These are phyloP conservation scores for Debaryomycetaceae sp. DNA, from an alignment of 1,139 yeast species.

Conservation along the genomic window DNA sequence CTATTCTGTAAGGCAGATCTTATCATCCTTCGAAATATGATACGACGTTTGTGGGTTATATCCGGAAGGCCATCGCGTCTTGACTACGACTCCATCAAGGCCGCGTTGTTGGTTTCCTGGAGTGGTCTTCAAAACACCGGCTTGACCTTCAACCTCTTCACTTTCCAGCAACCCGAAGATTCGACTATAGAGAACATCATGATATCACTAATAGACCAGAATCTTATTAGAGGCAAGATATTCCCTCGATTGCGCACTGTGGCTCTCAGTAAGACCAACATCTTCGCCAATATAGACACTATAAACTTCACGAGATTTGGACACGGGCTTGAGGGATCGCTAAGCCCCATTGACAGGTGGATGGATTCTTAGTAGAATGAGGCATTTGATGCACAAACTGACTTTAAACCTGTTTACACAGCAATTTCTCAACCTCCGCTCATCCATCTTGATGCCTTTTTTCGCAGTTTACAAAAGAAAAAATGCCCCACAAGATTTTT, in stretches of 20 bases:
- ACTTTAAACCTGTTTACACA: no score
- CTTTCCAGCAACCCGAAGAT: conserved; percentile 17
- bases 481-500: background rate
- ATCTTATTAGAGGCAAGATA: conserved; percentile 50
- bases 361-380: conserved; percentile 6
- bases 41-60: conserved; percentile 32
- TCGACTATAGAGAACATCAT: conserved; percentile 45
- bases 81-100: conserved; percentile 24
- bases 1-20: conserved; percentile 24
- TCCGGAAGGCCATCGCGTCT: conserved; percentile 24
- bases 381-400: no score
- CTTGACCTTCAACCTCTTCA: conserved; percentile 6
- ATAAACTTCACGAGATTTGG: conserved; percentile 29
- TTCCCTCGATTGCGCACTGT: conserved; percentile 41
- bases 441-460: background rate
- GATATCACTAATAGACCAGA: conserved; percentile 50
- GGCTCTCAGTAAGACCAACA: conserved; percentile 47
- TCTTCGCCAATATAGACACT: conserved; percentile 45
- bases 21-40: conserved; percentile 44
- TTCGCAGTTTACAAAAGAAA: background rate
- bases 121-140: background rate
- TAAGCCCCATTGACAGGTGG: conserved; percentile 14
- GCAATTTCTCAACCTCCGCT: background rate
- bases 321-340: conserved; percentile 12
- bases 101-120: conserved; percentile 17